Evolutionary conservation across 2,329 filamentous ascomycete species (phyloP).

Genomic region (Stenocarpella maydis): DNA sequence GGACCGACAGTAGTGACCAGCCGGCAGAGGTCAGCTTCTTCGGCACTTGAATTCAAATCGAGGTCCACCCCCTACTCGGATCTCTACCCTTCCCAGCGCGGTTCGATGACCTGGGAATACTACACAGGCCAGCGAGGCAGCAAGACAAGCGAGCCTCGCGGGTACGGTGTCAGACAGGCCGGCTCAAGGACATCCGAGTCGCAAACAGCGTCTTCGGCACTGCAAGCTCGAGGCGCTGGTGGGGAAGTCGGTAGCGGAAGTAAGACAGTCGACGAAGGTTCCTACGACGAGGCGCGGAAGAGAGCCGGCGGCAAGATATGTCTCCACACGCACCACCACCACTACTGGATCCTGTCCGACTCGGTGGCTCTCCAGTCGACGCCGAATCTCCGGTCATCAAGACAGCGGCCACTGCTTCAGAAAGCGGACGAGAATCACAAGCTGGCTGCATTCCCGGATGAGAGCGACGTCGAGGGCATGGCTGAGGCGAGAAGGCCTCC

Average conservation of each 20-base stretch:
- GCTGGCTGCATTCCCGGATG: conserved; percentile 40
- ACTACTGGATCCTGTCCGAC: conserved; percentile 58
- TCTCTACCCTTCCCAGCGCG: background rate
- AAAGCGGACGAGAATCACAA: conserved; percentile 1
- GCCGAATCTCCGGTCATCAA: conserved; percentile 27
- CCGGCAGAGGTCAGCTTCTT: conserved; percentile 12
- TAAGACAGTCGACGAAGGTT: background rate
- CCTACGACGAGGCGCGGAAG: background rate
- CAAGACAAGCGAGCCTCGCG: background rate
- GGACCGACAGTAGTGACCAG: background rate
- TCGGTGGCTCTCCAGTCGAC: conserved; percentile 19
- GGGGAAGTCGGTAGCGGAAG: background rate
- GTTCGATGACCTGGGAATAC: background rate
- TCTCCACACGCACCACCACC: conserved; percentile 68
- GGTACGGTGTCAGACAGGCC: background rate
- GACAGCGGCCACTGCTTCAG: conserved; percentile 26
- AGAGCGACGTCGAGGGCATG: conserved; percentile 41
- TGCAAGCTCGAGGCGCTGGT: background rate
- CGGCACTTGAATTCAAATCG: conserved; percentile 4
- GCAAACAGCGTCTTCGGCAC: background rate
- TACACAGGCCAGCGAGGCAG: background rate
- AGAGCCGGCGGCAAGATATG: conserved; percentile 46
- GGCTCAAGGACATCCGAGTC: background rate
- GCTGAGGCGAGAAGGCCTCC: conserved; percentile 40
- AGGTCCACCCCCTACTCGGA: conserved; percentile 5